Percentiles rank a stretch among this genome's conserved stretches.
Conservation (phyloP, 805 yeast genomes). For the Yarrowia deformans region DNA sequence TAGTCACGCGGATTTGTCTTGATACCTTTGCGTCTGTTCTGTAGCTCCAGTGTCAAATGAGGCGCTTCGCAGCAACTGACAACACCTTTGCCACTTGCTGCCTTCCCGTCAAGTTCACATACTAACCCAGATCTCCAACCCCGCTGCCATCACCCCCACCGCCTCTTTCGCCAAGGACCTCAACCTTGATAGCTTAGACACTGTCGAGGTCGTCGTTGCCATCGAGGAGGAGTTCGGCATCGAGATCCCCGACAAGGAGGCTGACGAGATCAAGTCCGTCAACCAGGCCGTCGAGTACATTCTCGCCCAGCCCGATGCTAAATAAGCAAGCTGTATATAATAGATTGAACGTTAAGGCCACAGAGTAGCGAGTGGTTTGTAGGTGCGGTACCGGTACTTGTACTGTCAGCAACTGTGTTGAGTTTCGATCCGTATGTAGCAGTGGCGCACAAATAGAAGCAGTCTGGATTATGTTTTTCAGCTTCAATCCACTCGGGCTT, state of each 20-base stretch:
- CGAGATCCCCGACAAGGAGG: slow-evolving; percentile 72
- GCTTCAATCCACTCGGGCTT: too few species aligned
- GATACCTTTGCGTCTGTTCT: too few species aligned
- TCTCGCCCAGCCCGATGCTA: slow-evolving; percentile 55
- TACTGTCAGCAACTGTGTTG: too few species aligned
- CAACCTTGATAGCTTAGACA: slow-evolving; percentile 87
- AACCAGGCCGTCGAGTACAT: slow-evolving; percentile 88
- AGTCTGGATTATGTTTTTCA: too few species aligned
- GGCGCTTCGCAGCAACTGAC: too few species aligned
- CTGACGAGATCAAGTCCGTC: slow-evolving; percentile 87
- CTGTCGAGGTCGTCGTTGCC: slow-evolving; percentile 92
- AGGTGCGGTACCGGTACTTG: too few species aligned
- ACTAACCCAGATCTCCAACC: slow-evolving; percentile 39
- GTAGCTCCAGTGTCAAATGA: too few species aligned
- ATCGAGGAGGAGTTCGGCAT: slow-evolving; percentile 80
- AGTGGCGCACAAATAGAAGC: too few species aligned
- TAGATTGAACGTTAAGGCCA: slow-evolving; percentile 7
- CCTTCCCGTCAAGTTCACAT: background rate
- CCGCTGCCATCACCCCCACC: slow-evolving; percentile 50
- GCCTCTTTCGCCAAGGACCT: slow-evolving; percentile 60
- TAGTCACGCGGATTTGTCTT: too few species aligned
- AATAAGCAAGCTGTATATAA: slow-evolving; percentile 41
- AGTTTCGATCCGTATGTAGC: too few species aligned
- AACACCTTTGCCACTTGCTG: too few species aligned
- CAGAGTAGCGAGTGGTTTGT: too few species aligned